Evolutionary conservation across 805 yeast species (phyloP).

Genomic region (Lipomyces sp.): DNA sequence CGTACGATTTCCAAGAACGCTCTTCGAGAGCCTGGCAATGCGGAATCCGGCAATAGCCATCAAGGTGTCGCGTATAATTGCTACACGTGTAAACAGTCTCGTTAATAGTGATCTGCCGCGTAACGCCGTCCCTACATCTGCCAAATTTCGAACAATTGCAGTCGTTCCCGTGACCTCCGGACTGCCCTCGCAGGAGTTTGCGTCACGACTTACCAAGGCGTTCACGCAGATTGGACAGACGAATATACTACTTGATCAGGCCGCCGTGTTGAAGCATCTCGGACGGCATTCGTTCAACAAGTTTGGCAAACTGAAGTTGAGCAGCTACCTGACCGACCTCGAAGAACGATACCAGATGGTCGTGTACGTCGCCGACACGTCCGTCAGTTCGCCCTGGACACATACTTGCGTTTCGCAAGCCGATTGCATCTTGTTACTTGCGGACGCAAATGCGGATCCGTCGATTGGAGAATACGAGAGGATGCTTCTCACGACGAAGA

Average conservation of each 20-base stretch:
- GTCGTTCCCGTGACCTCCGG: slow-evolving; percentile 76
- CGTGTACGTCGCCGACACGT: slow-evolving; percentile 83
- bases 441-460: slow-evolving; percentile 73
- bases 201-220: slow-evolving; percentile 65
- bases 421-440: slow-evolving; percentile 84
- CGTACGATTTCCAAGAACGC: slow-evolving; percentile 85
- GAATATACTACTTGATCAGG: slow-evolving; percentile 78
- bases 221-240: slow-evolving; percentile 67
- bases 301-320: slow-evolving; percentile 75
- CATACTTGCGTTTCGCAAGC: slow-evolving; percentile 91
- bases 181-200: slow-evolving; percentile 85
- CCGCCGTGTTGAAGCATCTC: slow-evolving; percentile 70
- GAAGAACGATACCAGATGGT: slow-evolving; percentile 89
- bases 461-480: slow-evolving; percentile 83
- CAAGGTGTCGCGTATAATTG: slow-evolving; percentile 83
- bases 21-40: slow-evolving; percentile 79
- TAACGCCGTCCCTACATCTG: slow-evolving; percentile 12
- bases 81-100: slow-evolving; percentile 45
- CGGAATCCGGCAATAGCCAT: slow-evolving; percentile 89
- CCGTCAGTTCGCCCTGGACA: slow-evolving; percentile 83
- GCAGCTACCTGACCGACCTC: slow-evolving; percentile 85
- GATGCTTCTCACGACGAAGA: slow-evolving; percentile 65
- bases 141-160: slow-evolving; percentile 74
- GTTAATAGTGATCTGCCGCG: slow-evolving; percentile 20
- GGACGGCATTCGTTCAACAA: slow-evolving; percentile 94